Conservation (phyloP, 2,329 filamentous ascomycete species). For the Sporothrix brunneoviolacea region DNA sequence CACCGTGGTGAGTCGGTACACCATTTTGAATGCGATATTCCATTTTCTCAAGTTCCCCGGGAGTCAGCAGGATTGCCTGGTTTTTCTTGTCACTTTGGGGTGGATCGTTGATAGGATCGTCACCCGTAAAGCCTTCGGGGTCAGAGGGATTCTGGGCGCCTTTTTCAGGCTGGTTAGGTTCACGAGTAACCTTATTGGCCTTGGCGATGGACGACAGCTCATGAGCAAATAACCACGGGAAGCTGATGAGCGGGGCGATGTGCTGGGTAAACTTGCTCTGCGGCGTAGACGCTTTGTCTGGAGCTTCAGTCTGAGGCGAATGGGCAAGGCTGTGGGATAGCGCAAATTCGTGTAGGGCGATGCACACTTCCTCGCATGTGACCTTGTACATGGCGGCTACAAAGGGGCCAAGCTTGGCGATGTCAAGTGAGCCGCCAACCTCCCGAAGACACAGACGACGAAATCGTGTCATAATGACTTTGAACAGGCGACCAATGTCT, state of each 20-base stretch:
- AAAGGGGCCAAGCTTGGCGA: conserved; percentile 59
- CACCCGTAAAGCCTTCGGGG: neutral
- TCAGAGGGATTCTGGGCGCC: neutral
- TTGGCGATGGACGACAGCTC: conserved; percentile 64
- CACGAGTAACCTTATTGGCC: neutral
- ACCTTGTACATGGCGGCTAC: conserved; percentile 83
- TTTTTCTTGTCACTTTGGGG: neutral
- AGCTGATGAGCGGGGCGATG: conserved; percentile 77
- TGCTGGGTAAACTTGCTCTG: conserved; percentile 34
- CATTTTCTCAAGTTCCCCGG: conserved; percentile 18
- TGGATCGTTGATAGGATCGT: neutral
- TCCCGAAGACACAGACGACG: conserved; percentile 58
- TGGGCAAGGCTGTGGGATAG: neutral
- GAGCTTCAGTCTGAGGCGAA: neutral
- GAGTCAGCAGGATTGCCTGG: neutral
- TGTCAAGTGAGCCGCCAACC: conserved; percentile 51
- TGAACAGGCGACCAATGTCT: conserved; percentile 64
- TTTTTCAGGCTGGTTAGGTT: neutral
- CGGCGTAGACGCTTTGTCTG: no score
- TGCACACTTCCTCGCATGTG: conserved; percentile 63
- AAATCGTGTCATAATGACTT: conserved; percentile 61
- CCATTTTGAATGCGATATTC: conserved; percentile 24
- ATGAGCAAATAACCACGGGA: conserved; percentile 82
- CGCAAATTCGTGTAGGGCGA: conserved; percentile 46
- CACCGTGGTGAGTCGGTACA: conserved; percentile 27